Percentiles rank a stretch among this genome's conserved stretches.
These are phyloP conservation scores for Rhynchospora pubera DNA, from an alignment of 176 grass and related monocot species.

Conservation along the genomic window DNA sequence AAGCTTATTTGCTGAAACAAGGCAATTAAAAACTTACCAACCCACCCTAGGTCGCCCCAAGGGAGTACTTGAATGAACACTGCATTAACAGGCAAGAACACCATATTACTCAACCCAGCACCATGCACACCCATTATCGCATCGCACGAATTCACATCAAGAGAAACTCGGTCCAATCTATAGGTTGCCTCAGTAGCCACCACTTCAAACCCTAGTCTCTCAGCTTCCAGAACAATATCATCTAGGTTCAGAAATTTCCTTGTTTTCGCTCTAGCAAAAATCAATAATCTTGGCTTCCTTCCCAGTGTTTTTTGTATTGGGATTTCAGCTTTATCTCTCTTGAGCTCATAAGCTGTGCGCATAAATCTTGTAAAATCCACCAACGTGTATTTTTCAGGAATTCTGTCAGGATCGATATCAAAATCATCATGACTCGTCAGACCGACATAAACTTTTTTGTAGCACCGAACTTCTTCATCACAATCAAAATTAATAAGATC, in stretches of 20 bases:
- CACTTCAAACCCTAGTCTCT: conserved; percentile 50
- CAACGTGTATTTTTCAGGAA: conserved; percentile 12
- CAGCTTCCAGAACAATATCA: conserved; percentile 37
- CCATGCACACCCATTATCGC: conserved; percentile 67
- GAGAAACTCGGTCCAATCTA: conserved; percentile 58
- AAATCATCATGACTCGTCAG: conserved; percentile 61
- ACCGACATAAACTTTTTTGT: conserved; percentile 37
- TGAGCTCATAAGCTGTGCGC: conserved; percentile 48
- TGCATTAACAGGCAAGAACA: conserved; percentile 59
- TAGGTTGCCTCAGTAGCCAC: conserved; percentile 38
- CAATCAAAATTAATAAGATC: conserved; percentile 54
- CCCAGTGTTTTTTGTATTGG: conserved; percentile 1
- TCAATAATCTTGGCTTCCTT: conserved; percentile 27
- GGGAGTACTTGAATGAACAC: conserved; percentile 68
- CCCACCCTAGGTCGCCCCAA: conserved; percentile 45
- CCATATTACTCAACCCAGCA: conserved; percentile 80
- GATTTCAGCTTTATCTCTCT: conserved; percentile 33
- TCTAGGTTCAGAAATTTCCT: conserved; percentile 52
- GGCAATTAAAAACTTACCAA: background rate
- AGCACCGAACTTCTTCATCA: conserved; percentile 62
- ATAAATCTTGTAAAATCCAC: conserved; percentile 54
- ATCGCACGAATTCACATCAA: conserved; percentile 51
- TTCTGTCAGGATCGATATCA: conserved; percentile 39
- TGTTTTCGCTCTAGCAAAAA: conserved; percentile 46
- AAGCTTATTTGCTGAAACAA: background rate